Evolutionary conservation across 495 filamentous ascomycete species (phyloP), one percentile per base, ranked within the genome.

Genomic region (Penicillium robsamsonii): DNA sequence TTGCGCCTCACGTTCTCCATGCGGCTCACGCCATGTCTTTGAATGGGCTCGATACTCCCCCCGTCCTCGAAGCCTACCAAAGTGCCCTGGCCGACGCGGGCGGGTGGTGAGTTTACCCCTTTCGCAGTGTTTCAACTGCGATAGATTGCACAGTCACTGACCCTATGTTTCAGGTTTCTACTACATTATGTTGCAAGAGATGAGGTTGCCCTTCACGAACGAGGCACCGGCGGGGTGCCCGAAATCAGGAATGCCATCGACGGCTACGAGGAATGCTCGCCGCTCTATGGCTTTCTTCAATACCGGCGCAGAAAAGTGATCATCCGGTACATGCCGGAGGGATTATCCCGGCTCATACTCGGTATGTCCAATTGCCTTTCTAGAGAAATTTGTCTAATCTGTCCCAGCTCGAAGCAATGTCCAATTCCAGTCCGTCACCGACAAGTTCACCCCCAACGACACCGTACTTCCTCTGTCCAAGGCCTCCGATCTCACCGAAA

Each of bases 241-340:
- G 95, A 96, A 67, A 83, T 94, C 46, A 85, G 92, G 54, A 85
- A 83, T 57, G 79, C 85, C 42, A 84, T 97, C 58, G 84, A 87
- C 30, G 76, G 81, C 59, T 95, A 96, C 64, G 81, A 87, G 37
- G 91, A 97, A 55, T 80, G 79, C 42, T 93, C 90, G 46, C 94
- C 95, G 11, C 75, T 98, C 24, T 98, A 92, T 66, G 95, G 94
- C 37, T 94, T 96, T 58, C 74, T 98, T 50, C 83, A 89, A 53
- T 97, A 97, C 66, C 82, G 94, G 24, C 85, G 92, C 61, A 83
- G 91, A 63, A 97, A 92, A 74, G 88, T 97, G 50, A 75, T 98
- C 43, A 81, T 98, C 63, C 96, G 92, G 68, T 96, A 92, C 66
- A 77, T 96, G 50, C 95, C 95, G 3, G 89, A 96, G 59, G 90